Conservation (phyloP, 208 protist genomes). For the Novymonas esmeraldas region DNA sequence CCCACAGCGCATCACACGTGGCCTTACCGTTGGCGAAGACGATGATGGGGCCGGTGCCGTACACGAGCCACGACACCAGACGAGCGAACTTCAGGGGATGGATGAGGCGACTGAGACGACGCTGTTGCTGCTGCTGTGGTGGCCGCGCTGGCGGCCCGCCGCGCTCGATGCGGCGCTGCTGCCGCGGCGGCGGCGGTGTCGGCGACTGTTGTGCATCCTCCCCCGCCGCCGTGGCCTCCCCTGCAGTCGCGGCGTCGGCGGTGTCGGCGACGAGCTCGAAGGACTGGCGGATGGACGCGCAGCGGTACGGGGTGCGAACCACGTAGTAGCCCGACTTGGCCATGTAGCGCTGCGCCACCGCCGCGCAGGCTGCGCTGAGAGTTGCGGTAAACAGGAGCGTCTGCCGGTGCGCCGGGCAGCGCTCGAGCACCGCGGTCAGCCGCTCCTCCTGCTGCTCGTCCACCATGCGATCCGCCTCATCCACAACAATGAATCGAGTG, state of each 20-base stretch:
- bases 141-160: neutral
- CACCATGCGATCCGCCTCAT: slow-evolving; percentile 98
- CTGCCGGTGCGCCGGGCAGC: slow-evolving; percentile 70
- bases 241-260: neutral
- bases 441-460: slow-evolving; percentile 90
- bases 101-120: slow-evolving; percentile 37
- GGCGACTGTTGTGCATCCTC: neutral
- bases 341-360: slow-evolving; percentile 68
- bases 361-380: slow-evolving; percentile 70
- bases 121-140: slow-evolving; percentile 18
- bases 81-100: slow-evolving; percentile 79
- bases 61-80: slow-evolving; percentile 71
- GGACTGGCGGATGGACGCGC: slow-evolving; percentile 65
- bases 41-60: slow-evolving; percentile 56
- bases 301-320: slow-evolving; percentile 69
- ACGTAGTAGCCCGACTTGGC: slow-evolving; percentile 61
- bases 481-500: slow-evolving; percentile 90
- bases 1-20: slow-evolving; percentile 73
- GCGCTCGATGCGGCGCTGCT: neutral
- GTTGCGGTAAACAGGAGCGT: slow-evolving; percentile 98
- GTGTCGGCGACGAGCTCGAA: slow-evolving; percentile 64
- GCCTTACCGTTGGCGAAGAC: slow-evolving; percentile 81
- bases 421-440: slow-evolving; percentile 91
- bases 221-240: slow-evolving; percentile 4
- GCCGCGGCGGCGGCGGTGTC: neutral